These are phyloP conservation scores for Apiospora phragmitis DNA, from an alignment of 2,329 filamentous ascomycete genomes.

Conservation along the genomic window DNA sequence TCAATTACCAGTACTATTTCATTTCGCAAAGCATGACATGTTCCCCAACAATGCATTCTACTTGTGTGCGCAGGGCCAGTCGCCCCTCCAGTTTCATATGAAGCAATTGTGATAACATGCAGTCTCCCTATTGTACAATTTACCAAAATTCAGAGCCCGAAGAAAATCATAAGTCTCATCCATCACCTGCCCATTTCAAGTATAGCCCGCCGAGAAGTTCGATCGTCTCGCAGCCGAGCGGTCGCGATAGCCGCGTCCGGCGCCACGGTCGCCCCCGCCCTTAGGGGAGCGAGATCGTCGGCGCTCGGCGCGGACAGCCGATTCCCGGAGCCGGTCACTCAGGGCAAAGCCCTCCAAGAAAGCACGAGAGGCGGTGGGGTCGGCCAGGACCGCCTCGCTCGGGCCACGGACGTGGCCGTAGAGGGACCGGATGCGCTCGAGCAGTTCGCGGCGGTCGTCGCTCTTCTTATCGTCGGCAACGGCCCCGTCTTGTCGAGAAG, in stretches of 20 bases:
- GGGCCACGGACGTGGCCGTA: conserved; percentile 20
- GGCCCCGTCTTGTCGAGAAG: not conserved
- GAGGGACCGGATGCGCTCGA: conserved; percentile 20
- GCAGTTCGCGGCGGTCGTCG: conserved; percentile 11
- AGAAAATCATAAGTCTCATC: not conserved
- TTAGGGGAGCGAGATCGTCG: conserved; percentile 12
- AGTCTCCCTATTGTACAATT: not conserved
- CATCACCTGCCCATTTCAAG: not conserved
- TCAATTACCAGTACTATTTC: not conserved
- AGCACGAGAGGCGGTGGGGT: conserved; percentile 26
- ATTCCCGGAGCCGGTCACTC: conserved; percentile 15
- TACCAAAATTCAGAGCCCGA: not conserved
- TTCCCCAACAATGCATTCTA: not conserved
- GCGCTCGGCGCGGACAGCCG: conserved; percentile 6
- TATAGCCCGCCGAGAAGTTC: not conserved
- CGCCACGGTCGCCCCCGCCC: not conserved
- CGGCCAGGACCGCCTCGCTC: conserved; percentile 19
- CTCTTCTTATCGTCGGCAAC: conserved; percentile 15
- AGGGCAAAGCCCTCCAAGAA: conserved; percentile 29
- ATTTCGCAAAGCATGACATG: not conserved
- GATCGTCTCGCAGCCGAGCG: not conserved
- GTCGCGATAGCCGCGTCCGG: conserved; percentile 1
- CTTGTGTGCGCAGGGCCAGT: not conserved
- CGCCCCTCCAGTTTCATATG: not conserved
- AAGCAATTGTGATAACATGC: not conserved